Evolutionary conservation across 768 basidiomycete genomes (phyloP).

Genomic region (Trametes cubensis): DNA sequence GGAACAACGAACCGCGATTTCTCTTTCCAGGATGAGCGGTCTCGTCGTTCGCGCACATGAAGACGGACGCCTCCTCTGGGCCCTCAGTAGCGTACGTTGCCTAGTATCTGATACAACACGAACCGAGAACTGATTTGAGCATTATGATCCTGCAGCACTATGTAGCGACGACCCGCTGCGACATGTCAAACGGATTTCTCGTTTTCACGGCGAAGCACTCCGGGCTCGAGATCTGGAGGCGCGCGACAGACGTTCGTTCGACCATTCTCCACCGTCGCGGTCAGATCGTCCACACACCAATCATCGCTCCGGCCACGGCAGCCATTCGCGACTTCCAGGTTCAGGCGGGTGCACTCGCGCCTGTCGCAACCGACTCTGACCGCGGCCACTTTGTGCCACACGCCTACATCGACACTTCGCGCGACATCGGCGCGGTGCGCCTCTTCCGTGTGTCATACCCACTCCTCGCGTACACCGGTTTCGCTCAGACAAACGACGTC

Average conservation of each 20-base stretch:
- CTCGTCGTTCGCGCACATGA: slow-evolving; percentile 25
- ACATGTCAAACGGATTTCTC: slow-evolving; percentile 24
- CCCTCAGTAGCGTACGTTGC: slow-evolving; percentile 20
- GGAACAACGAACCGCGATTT: slow-evolving; percentile 18
- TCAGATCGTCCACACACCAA: slow-evolving; percentile 14
- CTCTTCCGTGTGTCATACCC: slow-evolving; percentile 22
- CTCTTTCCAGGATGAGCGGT: slow-evolving; percentile 12
- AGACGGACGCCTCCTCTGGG: slow-evolving; percentile 24
- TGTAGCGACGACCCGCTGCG: slow-evolving; percentile 15
- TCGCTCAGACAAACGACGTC: slow-evolving; percentile 16
- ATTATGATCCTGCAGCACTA: slow-evolving; percentile 13
- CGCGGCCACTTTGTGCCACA: slow-evolving; percentile 29
- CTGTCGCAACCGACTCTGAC: slow-evolving; percentile 1
- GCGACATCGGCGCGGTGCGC: slow-evolving; percentile 19
- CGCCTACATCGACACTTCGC: slow-evolving; percentile 25
- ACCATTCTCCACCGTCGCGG: neutral
- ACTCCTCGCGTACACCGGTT: slow-evolving; percentile 18
- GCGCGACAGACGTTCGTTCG: slow-evolving; percentile 16
- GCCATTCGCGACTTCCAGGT: slow-evolving; percentile 23
- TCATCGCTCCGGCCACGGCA: slow-evolving; percentile 13
- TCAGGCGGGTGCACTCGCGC: slow-evolving; percentile 11
- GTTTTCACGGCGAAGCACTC: slow-evolving; percentile 23
- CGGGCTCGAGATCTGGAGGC: slow-evolving; percentile 30
- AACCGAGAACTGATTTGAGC: neutral
- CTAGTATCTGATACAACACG: neutral